Conservation (phyloP, 2,329 filamentous ascomycete species). For the Byssoonygena ceratinophila region DNA sequence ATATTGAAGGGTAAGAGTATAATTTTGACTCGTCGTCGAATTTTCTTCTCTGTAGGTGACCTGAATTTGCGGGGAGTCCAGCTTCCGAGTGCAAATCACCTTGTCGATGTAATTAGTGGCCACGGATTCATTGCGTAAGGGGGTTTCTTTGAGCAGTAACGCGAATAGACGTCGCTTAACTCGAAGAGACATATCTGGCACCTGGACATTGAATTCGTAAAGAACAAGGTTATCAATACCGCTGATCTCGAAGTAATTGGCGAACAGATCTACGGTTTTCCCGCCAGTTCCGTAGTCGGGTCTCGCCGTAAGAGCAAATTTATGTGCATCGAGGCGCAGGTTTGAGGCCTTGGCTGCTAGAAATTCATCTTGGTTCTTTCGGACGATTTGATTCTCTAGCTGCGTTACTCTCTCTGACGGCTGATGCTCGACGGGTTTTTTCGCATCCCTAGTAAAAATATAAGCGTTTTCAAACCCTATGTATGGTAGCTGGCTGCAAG, state of each 20-base stretch:
- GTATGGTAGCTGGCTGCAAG: background rate
- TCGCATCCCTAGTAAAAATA: background rate
- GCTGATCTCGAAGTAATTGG: constrained; percentile 31
- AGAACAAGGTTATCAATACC: constrained; percentile 28
- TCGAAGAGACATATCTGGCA: constrained; percentile 25
- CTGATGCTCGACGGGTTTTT: background rate
- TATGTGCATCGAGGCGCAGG: background rate
- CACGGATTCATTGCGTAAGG: constrained; percentile 23
- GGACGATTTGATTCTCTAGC: constrained; percentile 11
- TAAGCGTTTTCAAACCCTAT: background rate
- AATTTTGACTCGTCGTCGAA: constrained; percentile 23
- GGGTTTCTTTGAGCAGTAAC: constrained; percentile 32
- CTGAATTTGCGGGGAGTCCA: constrained; percentile 19
- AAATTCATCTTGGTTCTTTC: background rate
- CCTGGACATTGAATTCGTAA: constrained; percentile 34
- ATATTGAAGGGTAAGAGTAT: constrained; percentile 27
- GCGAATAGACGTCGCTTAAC: constrained; percentile 41
- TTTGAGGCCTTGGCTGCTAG: constrained; percentile 18
- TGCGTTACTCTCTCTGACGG: background rate
- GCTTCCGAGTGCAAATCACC: constrained; percentile 26
- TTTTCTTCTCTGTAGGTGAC: constrained; percentile 29
- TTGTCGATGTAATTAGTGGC: constrained; percentile 34
- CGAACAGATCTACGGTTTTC: constrained; percentile 24
- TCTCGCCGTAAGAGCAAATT: constrained; percentile 19
- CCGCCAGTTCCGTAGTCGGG: constrained; percentile 30